Conservation (phyloP, 1,139 yeast genomes). For the Pichia sp. region DNA sequence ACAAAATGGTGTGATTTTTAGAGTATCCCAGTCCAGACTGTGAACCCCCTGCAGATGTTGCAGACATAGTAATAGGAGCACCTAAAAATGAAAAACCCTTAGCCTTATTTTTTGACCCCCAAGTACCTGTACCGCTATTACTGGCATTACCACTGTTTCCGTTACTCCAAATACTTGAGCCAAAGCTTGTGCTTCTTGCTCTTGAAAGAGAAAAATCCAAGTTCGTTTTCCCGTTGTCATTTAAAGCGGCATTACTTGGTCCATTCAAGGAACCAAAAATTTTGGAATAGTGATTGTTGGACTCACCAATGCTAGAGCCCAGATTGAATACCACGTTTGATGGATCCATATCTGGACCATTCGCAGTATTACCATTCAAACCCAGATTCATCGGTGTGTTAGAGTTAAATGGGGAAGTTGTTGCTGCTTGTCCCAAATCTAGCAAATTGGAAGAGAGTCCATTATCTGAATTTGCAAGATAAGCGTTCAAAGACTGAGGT, state of each 20-base stretch:
- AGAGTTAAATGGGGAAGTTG: slow-evolving; percentile 18
- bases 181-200: slow-evolving; percentile 31
- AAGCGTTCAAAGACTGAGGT: slow-evolving; percentile 18
- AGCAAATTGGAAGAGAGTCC: slow-evolving; percentile 1
- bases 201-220: slow-evolving; percentile 21
- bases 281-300: slow-evolving; percentile 22
- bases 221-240: not conserved
- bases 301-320: slow-evolving; percentile 17
- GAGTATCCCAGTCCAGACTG: not conserved
- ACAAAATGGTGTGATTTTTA: not conserved
- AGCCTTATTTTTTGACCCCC: slow-evolving; percentile 17
- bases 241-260: not conserved
- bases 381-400: slow-evolving; percentile 15
- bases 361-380: slow-evolving; percentile 8
- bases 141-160: slow-evolving; percentile 14
- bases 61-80: slow-evolving; percentile 18
- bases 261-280: slow-evolving; percentile 20
- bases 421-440: slow-evolving; percentile 13
- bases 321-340: slow-evolving; percentile 8
- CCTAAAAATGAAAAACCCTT: slow-evolving; percentile 15
- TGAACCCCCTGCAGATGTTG: slow-evolving; percentile 1
- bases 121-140: slow-evolving; percentile 3
- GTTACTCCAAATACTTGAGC: slow-evolving; percentile 33
- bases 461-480: slow-evolving; percentile 2
- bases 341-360: slow-evolving; percentile 11